Percentiles rank a stretch among this genome's conserved stretches.
phyloP scores from a whole-genome alignment of 306 rosid species.

The Aeschynomene evenia region DNA sequence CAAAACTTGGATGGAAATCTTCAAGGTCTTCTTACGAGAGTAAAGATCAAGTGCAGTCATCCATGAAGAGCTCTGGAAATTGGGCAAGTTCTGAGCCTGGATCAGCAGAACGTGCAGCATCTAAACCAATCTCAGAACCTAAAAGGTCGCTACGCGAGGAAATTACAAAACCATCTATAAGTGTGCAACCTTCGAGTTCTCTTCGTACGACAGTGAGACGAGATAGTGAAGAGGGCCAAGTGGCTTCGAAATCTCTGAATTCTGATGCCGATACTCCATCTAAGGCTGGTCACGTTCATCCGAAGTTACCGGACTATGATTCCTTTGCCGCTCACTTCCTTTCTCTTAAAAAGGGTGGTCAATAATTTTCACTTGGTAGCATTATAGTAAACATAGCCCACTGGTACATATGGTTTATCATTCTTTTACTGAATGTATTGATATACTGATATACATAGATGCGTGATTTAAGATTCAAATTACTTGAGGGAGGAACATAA shows the following conservation, averaged over 20 bases:
- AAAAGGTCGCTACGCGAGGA: slow-evolving; percentile 38
- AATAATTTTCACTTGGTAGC: slow-evolving; percentile 34
- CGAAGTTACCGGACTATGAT: slow-evolving; percentile 86
- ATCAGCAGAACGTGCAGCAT: slow-evolving; percentile 31
- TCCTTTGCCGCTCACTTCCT: slow-evolving; percentile 62
- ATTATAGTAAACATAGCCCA: slow-evolving; percentile 25
- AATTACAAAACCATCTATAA: slow-evolving; percentile 32
- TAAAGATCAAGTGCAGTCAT: slow-evolving; percentile 24
- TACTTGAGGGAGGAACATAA: slow-evolving; percentile 32
- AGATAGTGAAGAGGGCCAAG: slow-evolving; percentile 28
- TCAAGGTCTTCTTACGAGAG: slow-evolving; percentile 45
- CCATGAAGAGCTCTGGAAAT: slow-evolving; percentile 41
- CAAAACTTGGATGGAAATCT: slow-evolving; percentile 49
- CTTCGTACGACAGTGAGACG: slow-evolving; percentile 34
- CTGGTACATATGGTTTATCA: slow-evolving; percentile 14
- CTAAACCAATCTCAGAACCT: slow-evolving; percentile 37
- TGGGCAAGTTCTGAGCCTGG: slow-evolving; percentile 24
- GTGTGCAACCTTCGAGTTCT: slow-evolving; percentile 34
- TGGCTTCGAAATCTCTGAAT: slow-evolving; percentile 31
- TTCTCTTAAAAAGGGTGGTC: slow-evolving; percentile 56
- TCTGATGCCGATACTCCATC: slow-evolving; percentile 35
- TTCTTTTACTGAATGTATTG: slow-evolving; percentile 25
- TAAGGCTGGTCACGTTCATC: slow-evolving; percentile 68
- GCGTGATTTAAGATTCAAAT: slow-evolving; percentile 21
- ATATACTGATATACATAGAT: slow-evolving; percentile 11